Base-by-base conservation (phyloP, 2,329 filamentous ascomycete genomes). In the Verticillium nubilum region DNA sequence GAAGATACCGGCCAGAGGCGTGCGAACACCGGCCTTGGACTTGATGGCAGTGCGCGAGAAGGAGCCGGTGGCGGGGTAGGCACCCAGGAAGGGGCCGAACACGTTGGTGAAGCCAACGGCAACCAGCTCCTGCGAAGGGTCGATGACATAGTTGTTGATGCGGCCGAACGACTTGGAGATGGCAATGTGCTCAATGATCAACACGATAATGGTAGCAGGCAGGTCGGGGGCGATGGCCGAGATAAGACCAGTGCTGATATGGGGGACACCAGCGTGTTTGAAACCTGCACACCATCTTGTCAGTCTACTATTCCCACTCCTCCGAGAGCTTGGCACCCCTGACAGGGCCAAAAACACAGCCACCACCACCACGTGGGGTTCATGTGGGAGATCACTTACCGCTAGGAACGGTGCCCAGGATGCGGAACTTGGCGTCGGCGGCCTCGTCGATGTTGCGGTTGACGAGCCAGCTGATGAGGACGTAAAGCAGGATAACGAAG, bases 111-210 rank as follows among this genome's bases (percentile, higher is more conserved):
- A 84, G 35, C 90, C 90, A 62, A 93, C 89, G 13, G 89, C 89
- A 28, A 93, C 86, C 35, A 93, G 77, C 69, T 94, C 90, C 67
- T 94, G 90, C 0, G 90, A 92, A 0, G 90, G 89, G 59, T 90
- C 82, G 67, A 94, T 88, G 15, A 83, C 86, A 71, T 94, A 94
- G 73, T 90, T 90, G 76, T 91, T 91, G 63, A 91, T 80, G 60
- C 90, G 81, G 6, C 90, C 90, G 68, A 93, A 93, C 0, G 90
- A 91, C 71, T 94, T 94, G 6, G 89, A 87, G 61, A 94, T 93
- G 50, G 90, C 89, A 64, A 93, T 92, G 69, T 94, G 90, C 73
- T 93, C 90, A 58, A 94, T 90, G 23, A 93, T 80, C 59, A 93
- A 79, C 54, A 93, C 90, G 63, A 93, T 93, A 60, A 92, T 84